These are phyloP conservation scores for Fusarium guadeloupense DNA, from an alignment of 2,329 filamentous ascomycete species.

Conservation along the genomic window DNA sequence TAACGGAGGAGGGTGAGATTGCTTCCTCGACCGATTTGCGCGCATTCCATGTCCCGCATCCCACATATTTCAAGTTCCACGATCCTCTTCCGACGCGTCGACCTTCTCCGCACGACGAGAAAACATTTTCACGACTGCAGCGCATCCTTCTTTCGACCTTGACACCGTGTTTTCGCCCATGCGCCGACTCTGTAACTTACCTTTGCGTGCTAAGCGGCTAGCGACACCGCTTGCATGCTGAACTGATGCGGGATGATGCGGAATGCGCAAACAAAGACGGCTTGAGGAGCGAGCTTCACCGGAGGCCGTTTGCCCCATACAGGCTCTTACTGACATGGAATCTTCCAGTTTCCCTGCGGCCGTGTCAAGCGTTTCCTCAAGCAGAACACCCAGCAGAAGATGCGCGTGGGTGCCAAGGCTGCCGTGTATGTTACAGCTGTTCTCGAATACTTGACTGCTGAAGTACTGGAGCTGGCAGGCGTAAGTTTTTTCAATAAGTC, in stretches of 20 bases:
- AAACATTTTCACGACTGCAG: constrained; percentile 29
- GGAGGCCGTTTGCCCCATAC: constrained; percentile 1
- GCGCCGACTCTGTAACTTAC: constrained; percentile 14
- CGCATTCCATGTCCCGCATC: constrained; percentile 41
- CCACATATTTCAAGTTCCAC: constrained; percentile 35
- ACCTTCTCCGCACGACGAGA: constrained; percentile 36
- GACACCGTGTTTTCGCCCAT: constrained; percentile 4
- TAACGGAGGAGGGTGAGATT: constrained; percentile 12
- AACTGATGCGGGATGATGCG: constrained; percentile 22
- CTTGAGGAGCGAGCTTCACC: constrained; percentile 14
- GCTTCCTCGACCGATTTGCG: constrained; percentile 36
- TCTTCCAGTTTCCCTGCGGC: constrained; percentile 89
- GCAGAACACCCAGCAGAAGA: constrained; percentile 99
- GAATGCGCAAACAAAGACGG: constrained; percentile 27
- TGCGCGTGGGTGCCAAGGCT: constrained; percentile 98
- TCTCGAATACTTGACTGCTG: constrained; percentile 95
- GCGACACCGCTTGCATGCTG: constrained; percentile 8
- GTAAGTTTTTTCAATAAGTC: constrained; percentile 58
- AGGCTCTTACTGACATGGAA: constrained; percentile 35
- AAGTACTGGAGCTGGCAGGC: constrained; percentile 97
- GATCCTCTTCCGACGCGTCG: constrained; percentile 39
- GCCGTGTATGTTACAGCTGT: constrained; percentile 98
- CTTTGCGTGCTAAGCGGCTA: constrained; percentile 12
- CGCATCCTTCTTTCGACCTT: constrained; percentile 5
- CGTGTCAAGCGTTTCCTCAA: constrained; percentile 99